Percentiles rank a stretch among this genome's conserved stretches.
Conservation (phyloP, 345 rosid species). For the Linum usitatissimum region DNA sequence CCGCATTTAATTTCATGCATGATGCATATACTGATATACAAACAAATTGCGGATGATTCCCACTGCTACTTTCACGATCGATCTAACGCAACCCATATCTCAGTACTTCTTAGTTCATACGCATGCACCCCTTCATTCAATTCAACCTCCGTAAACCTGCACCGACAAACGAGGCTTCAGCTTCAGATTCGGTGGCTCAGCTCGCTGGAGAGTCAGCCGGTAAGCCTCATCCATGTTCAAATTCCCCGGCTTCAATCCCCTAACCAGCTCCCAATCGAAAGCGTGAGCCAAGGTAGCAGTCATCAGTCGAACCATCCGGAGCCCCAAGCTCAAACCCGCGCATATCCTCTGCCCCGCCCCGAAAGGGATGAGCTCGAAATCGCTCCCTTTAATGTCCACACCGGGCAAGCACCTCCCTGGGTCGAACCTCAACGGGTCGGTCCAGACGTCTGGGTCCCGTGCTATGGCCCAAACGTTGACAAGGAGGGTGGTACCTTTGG, state of each 20-base stretch:
- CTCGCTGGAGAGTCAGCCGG: slow-evolving; percentile 63
- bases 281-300: slow-evolving; percentile 59
- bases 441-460: slow-evolving; percentile 65
- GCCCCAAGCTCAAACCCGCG: slow-evolving; percentile 65
- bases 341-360: slow-evolving; percentile 86
- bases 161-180: slow-evolving; percentile 43
- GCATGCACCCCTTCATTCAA: too few species aligned
- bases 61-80: too few species aligned
- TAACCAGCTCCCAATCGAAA: slow-evolving; percentile 59
- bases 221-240: slow-evolving; percentile 70
- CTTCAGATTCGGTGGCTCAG: slow-evolving; percentile 46
- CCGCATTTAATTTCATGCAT: too few species aligned
- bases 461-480: slow-evolving; percentile 83
- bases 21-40: too few species aligned
- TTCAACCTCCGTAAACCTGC: neutral
- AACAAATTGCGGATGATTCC: too few species aligned
- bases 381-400: slow-evolving; percentile 58
- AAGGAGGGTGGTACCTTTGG: slow-evolving; percentile 51
- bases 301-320: slow-evolving; percentile 54
- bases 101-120: too few species aligned
- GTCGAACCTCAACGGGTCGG: slow-evolving; percentile 41
- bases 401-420: slow-evolving; percentile 74
- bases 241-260: slow-evolving; percentile 36
- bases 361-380: slow-evolving; percentile 70
- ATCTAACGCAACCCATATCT: too few species aligned